Base-by-base conservation (phyloP, 331 rosid genomes). In the Malus hybrid region DNA sequence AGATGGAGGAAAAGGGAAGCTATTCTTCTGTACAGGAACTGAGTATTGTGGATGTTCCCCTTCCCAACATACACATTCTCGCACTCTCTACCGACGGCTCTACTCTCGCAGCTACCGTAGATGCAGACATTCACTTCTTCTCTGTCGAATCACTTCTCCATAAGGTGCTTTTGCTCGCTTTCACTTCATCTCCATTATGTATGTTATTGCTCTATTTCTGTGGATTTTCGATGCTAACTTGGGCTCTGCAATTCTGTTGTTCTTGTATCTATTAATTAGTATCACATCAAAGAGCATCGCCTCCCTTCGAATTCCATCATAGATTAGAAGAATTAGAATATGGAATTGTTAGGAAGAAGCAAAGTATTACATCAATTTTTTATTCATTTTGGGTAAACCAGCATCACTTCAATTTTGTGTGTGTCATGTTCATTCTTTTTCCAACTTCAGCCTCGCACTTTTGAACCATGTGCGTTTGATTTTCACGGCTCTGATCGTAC, bases 11-110 rank as follows among this genome's bases (percentile, higher is more conserved):
- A 27, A 83, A 82, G 61, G 86, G 89, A 27, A 73, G 65, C 63
- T 84, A 82, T 76, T 79, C 87, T 76, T 78, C 96, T 0, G 81
- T 93, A 31, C 79, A 87, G 77, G 78, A 91, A 57, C 76, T 83
- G 77, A 84, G 96, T 76, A 78, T 92, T 15, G 87, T 77, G 62
- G 87, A 84, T 69, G 88, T 88, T 69, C 13, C 89, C 20, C 27
- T 88, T 65, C 91, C 93, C 31, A 84, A 85, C 77, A 86, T 88
- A 73, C 79, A 82, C 33, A 60, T 80, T 65, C 77, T 90, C 73
- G 85, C 90, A 27, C 70, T 90, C 67, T 88, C 93, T 33, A 55
- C 80, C 0, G 93, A 87, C 67, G 80, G 83, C 71, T 83, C 81
- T 1, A 79, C 67, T 31, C 74, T 90, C 10, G 96, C 91, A 19